Evolutionary conservation across 768 basidiomycete genomes (phyloP).

Genomic region (Pisolithus orientalis): DNA sequence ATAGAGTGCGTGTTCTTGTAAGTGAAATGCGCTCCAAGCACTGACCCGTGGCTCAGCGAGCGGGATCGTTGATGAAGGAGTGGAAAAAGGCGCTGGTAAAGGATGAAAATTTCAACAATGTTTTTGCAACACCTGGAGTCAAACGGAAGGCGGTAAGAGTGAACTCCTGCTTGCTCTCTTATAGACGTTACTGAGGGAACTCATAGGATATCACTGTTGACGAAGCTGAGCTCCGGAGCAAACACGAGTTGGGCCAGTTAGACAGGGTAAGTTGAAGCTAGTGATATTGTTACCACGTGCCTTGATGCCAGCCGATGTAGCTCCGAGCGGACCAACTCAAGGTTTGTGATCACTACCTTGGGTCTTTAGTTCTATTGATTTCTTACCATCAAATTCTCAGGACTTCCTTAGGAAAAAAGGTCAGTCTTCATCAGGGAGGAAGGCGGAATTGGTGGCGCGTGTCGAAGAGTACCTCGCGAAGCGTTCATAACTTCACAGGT

Average conservation of each 20-base stretch:
- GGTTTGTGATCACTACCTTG: constrained; percentile 33
- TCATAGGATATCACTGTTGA: constrained; percentile 55
- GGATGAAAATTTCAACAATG: constrained; percentile 58
- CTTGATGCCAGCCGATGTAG: constrained; percentile 32
- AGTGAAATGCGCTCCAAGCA: too few species aligned
- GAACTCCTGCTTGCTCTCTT: background rate
- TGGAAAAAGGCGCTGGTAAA: constrained; percentile 63
- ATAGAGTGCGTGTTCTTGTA: constrained; percentile 50
- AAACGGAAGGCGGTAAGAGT: constrained; percentile 70
- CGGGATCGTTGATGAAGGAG: constrained; percentile 56
- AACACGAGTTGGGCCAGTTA: constrained; percentile 52
- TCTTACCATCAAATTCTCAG: constrained; percentile 28
- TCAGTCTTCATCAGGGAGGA: constrained; percentile 57
- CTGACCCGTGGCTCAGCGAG: constrained; percentile 39
- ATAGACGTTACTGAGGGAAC: constrained; percentile 1
- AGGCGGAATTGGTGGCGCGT: constrained; percentile 64
- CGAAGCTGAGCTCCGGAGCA: constrained; percentile 69
- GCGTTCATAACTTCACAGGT: background rate
- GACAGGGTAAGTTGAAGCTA: constrained; percentile 49
- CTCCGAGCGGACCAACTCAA: constrained; percentile 75
- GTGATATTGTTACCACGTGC: constrained; percentile 3
- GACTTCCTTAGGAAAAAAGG: constrained; percentile 72
- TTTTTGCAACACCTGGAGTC: constrained; percentile 41
- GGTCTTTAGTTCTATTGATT: background rate
- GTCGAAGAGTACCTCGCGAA: constrained; percentile 54